Percentiles rank a stretch among this genome's conserved stretches.
Evolutionary conservation across 2,329 filamentous ascomycete species (phyloP).

Genomic region (Paecilomyces niveus): DNA sequence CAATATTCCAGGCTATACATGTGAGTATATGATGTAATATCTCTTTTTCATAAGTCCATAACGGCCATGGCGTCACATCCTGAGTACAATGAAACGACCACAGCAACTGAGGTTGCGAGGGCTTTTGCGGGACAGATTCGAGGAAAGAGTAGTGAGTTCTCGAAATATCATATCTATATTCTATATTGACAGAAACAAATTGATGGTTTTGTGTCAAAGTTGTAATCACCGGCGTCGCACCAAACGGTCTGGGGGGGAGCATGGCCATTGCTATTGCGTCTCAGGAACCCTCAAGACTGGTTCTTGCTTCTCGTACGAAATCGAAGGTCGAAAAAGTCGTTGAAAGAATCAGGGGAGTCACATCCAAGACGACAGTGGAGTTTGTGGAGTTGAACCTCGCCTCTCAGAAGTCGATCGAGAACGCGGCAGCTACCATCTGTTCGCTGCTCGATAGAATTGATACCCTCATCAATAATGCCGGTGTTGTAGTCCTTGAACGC

Average conservation of each 20-base stretch:
- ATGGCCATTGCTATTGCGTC: slow-evolving; percentile 26
- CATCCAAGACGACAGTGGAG: background rate
- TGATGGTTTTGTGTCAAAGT: slow-evolving; percentile 11
- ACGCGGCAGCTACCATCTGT: slow-evolving; percentile 17
- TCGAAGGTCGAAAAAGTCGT: slow-evolving; percentile 25
- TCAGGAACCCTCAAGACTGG: slow-evolving; percentile 22
- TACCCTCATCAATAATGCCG: slow-evolving; percentile 27
- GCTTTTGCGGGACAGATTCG: slow-evolving; percentile 14
- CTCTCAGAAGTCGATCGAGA: slow-evolving; percentile 18
- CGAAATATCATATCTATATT: background rate
- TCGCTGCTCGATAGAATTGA: slow-evolving; percentile 16
- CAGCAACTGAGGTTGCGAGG: slow-evolving; percentile 27
- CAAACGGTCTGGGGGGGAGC: slow-evolving; percentile 26
- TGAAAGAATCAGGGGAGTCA: slow-evolving; percentile 10
- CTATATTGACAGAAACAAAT: background rate
- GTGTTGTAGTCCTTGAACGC: slow-evolving; percentile 21
- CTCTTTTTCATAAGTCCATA: background rate
- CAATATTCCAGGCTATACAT: background rate
- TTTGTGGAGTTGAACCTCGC: slow-evolving; percentile 18
- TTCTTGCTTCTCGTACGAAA: slow-evolving; percentile 32
- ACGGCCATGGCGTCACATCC: slow-evolving; percentile 26
- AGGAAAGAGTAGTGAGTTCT: slow-evolving; percentile 10
- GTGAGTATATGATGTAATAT: too few relatives aligned
- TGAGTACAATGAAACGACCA: slow-evolving; percentile 26
- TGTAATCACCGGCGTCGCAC: slow-evolving; percentile 33